Conservation (phyloP, 2,329 filamentous ascomycete species). For the Paracoccidioides lutzii region DNA sequence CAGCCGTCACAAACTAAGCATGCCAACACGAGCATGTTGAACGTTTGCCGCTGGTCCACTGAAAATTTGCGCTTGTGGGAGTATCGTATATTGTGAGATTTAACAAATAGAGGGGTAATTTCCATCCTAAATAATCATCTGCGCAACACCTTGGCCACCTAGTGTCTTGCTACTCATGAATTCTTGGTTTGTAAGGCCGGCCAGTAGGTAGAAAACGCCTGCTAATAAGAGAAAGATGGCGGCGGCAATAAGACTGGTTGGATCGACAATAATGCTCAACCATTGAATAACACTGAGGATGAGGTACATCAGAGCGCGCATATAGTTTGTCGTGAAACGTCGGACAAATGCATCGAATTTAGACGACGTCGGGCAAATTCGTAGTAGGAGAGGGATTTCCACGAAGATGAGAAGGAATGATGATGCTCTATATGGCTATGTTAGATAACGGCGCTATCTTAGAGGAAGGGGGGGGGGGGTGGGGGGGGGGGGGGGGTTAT, state of each 20-base stretch:
- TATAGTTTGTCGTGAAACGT: slow-evolving; percentile 89
- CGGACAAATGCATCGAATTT: slow-evolving; percentile 84
- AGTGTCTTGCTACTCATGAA: slow-evolving; percentile 71
- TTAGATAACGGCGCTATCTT: slow-evolving; percentile 15
- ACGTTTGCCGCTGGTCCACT: too few species aligned
- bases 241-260: slow-evolving; percentile 70
- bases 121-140: slow-evolving; percentile 73
- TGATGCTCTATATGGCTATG: slow-evolving; percentile 48
- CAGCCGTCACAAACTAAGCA: too few species aligned
- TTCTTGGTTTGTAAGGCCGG: slow-evolving; percentile 33
- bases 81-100: too few species aligned
- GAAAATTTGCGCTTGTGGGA: too few species aligned
- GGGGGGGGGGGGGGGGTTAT: slow-evolving; percentile 4
- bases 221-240: slow-evolving; percentile 70
- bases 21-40: too few species aligned
- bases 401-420: slow-evolving; percentile 68
- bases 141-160: slow-evolving; percentile 81
- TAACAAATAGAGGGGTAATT: too few species aligned
- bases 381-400: slow-evolving; percentile 84
- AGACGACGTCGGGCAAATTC: slow-evolving; percentile 90
- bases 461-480: slow-evolving; percentile 6
- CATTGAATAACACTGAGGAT: slow-evolving; percentile 75
- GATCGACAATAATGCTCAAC: slow-evolving; percentile 54
- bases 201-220: slow-evolving; percentile 57
- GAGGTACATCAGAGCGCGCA: slow-evolving; percentile 77